A percentile compares a stretch with the other conserved stretches of the same genome.
These are phyloP conservation scores for Psidium guajava DNA, from an alignment of 345 rosid genomes.

Conservation along the genomic window DNA sequence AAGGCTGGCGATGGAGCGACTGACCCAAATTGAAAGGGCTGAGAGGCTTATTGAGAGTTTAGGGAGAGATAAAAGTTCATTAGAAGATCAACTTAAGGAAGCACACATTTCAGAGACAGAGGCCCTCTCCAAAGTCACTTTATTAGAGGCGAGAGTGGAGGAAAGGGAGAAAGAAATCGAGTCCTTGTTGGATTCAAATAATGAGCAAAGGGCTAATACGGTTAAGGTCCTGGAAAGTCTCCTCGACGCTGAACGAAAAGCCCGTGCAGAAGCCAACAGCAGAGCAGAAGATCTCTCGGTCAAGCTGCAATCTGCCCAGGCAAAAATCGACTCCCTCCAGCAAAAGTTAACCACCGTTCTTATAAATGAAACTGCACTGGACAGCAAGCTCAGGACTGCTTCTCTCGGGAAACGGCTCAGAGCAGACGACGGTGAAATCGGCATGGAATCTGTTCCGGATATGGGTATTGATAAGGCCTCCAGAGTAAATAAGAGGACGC, in stretches of 20 bases:
- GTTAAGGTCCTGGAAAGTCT: conserved; percentile 77
- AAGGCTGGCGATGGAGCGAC: conserved; percentile 82
- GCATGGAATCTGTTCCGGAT: conserved; percentile 53
- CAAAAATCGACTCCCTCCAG: conserved; percentile 72
- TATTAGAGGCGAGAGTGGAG: conserved; percentile 79
- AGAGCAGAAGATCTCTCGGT: conserved; percentile 79
- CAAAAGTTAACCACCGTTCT: conserved; percentile 73
- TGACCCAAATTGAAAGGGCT: conserved; percentile 70
- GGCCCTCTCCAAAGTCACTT: conserved; percentile 52
- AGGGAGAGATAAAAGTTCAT: conserved; percentile 60
- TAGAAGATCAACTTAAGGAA: conserved; percentile 48
- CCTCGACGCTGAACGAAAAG: conserved; percentile 73
- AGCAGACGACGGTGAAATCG: conserved; percentile 50
- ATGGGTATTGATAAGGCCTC: conserved; percentile 29
- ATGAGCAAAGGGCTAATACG: conserved; percentile 66
- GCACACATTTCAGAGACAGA: conserved; percentile 57
- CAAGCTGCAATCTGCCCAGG: conserved; percentile 75
- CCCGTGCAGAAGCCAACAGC: conserved; percentile 57
- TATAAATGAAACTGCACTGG: conserved; percentile 78
- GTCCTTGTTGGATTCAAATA: conserved; percentile 54
- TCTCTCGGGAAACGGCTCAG: conserved; percentile 65
- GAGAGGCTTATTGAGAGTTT: conserved; percentile 74
- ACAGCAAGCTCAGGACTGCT: conserved; percentile 64
- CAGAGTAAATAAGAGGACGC: conserved; percentile 52
- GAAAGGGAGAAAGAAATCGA: conserved; percentile 97